These are phyloP conservation scores for Alternaria ventricosa DNA, from an alignment of 2,329 filamentous ascomycete species.

Conservation along the genomic window DNA sequence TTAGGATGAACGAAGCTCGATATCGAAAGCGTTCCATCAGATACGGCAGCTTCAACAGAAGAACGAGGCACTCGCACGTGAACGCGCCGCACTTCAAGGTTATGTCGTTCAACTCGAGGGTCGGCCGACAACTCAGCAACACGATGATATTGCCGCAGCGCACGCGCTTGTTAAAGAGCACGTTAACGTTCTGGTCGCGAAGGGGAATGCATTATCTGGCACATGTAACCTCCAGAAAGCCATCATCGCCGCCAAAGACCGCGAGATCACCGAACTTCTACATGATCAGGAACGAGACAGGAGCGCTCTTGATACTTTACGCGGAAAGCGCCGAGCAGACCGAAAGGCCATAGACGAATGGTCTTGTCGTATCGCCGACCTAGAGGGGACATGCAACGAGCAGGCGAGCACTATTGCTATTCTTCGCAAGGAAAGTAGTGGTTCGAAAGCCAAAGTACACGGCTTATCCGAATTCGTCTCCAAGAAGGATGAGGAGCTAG, in stretches of 20 bases:
- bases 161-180: neutral
- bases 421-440: neutral
- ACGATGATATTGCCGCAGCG: neutral
- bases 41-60: neutral
- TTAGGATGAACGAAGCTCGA: neutral
- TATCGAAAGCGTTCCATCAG: neutral
- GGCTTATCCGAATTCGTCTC: neutral
- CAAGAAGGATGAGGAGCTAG: neutral
- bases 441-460: neutral
- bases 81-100: fast-evolving
- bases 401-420: neutral
- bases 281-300: neutral
- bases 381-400: neutral
- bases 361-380: neutral
- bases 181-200: neutral
- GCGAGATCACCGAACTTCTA: neutral
- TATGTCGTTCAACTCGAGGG: neutral
- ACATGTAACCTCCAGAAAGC: neutral
- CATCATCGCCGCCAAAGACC: neutral
- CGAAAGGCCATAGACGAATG: neutral
- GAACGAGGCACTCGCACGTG: neutral
- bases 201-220: neutral
- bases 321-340: neutral
- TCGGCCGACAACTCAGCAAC: neutral
- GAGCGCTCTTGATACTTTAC: neutral